Evolutionary conservation across 768 basidiomycete species (phyloP).

Genomic region (Fomitopsis pulvina): DNA sequence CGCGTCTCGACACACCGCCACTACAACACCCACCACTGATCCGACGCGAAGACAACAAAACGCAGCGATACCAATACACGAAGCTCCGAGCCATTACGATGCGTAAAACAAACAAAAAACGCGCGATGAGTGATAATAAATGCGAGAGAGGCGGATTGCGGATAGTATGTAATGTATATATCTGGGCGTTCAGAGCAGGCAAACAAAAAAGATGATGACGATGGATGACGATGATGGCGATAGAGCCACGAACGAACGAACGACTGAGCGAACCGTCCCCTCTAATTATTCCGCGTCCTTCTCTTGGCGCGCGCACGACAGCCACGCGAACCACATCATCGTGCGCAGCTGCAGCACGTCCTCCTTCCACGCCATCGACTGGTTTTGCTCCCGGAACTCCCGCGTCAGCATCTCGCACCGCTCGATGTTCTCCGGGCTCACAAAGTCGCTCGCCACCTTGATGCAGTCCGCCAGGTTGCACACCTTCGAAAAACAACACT

Average conservation of each 20-base stretch:
- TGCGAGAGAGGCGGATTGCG: neutral
- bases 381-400: conserved; percentile 90
- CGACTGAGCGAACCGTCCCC: too few species aligned
- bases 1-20: too few species aligned
- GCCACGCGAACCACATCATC: conserved; percentile 94
- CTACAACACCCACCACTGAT: neutral
- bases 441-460: conserved; percentile 94
- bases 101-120: neutral
- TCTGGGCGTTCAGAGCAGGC: neutral
- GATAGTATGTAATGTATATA: neutral
- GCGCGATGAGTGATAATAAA: neutral
- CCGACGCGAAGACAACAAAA: neutral
- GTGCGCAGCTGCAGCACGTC: conserved; percentile 87
- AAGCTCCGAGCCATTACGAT: neutral
- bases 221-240: neutral
- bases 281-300: conserved; percentile 17
- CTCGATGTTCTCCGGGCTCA: conserved; percentile 86
- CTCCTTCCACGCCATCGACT: conserved; percentile 85
- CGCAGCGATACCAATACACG: neutral
- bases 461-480: conserved; percentile 92
- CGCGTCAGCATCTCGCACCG: conserved; percentile 80
- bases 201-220: too few species aligned
- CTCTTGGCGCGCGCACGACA: conserved; percentile 54
- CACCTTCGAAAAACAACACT: conserved; percentile 41
- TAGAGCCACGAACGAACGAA: too few species aligned